These are phyloP conservation scores for Trifolium subterraneum DNA, from an alignment of 306 rosid species.

Conservation along the genomic window DNA sequence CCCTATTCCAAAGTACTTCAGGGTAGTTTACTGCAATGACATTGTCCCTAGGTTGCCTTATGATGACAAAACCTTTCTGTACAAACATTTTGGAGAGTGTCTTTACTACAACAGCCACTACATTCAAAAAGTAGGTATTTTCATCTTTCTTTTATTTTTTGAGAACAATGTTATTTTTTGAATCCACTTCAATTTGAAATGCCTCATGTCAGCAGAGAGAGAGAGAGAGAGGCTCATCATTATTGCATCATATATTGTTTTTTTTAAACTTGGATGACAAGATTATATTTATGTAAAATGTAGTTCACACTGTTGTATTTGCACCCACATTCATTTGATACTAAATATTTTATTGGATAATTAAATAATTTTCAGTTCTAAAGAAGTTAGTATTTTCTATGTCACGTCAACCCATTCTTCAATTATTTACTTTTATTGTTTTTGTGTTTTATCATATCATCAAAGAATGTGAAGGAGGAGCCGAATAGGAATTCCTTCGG, in stretches of 20 bases:
- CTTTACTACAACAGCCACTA: constrained; percentile 75
- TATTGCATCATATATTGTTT: not conserved
- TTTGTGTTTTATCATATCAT: constrained; percentile 28
- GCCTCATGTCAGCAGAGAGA: not conserved
- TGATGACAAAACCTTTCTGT: constrained; percentile 67
- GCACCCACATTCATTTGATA: constrained; percentile 17
- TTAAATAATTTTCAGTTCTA: constrained; percentile 2
- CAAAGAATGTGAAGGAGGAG: constrained; percentile 64
- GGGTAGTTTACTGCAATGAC: constrained; percentile 82
- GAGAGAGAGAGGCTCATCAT: not conserved
- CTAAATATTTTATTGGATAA: not conserved
- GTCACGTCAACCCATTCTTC: not conserved
- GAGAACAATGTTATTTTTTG: constrained; percentile 8
- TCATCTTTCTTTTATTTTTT: not conserved
- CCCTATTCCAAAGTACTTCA: constrained; percentile 64
- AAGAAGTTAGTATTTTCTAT: not conserved
- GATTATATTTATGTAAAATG: not conserved
- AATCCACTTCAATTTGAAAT: constrained; percentile 1
- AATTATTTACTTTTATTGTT: constrained; percentile 23
- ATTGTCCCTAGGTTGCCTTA: constrained; percentile 83
- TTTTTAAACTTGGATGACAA: not conserved
- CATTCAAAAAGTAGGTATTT: constrained; percentile 54
- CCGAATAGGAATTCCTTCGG: constrained; percentile 74
- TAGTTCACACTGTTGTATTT: not conserved
- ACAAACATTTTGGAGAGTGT: constrained; percentile 76